phyloP scores from a whole-genome alignment of 2,329 filamentous ascomycete species.

The Ceratocystis variospora region DNA sequence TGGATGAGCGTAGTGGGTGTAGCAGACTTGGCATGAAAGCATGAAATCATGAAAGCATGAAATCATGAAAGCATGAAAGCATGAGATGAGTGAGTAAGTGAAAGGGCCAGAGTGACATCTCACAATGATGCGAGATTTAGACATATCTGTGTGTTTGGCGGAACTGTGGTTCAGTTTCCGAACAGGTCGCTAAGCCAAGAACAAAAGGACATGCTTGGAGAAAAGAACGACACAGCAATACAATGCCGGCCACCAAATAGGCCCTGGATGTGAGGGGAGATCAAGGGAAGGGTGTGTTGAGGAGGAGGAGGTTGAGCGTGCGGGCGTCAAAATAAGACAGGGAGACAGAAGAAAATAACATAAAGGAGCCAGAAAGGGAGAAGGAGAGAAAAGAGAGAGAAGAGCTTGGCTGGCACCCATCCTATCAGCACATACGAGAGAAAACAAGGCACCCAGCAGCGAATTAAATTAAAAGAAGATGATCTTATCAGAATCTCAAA shows the following conservation, averaged over 20 bases:
- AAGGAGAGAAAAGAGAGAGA: background rate
- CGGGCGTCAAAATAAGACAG: constrained; percentile 2
- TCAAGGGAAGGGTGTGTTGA: background rate
- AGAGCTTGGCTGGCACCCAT: background rate
- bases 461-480: background rate
- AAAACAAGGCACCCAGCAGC: background rate
- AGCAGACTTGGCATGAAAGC: background rate
- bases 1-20: background rate
- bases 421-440: background rate
- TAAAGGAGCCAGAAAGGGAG: no score
- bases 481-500: no score
- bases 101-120: background rate
- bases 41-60: no score
- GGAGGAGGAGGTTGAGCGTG: background rate
- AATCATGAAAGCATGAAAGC: background rate
- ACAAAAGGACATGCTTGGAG: background rate
- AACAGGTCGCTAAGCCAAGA: background rate
- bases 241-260: background rate
- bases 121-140: background rate
- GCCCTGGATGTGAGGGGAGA: no score
- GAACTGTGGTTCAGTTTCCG: background rate
- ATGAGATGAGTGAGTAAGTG: background rate
- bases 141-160: background rate
- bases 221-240: background rate
- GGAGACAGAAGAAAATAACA: background rate